These are phyloP conservation scores for Xylaria telfairii DNA, from an alignment of 495 filamentous ascomycete genomes.

Conservation along the genomic window DNA sequence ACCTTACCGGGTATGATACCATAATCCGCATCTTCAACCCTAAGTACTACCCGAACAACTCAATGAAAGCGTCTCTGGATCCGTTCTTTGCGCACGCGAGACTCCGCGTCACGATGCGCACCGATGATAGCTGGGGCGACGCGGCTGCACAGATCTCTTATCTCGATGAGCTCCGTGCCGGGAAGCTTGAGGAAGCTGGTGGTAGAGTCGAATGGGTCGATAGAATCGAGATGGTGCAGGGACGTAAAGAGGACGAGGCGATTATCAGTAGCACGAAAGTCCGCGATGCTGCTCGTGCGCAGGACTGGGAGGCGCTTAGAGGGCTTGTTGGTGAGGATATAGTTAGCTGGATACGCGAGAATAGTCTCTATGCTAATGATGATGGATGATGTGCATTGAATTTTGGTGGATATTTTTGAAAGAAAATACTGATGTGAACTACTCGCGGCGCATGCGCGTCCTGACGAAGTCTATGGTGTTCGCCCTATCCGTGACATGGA, in stretches of 20 bases:
- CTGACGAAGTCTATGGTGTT: neutral
- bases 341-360: conserved; percentile 61
- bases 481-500: neutral
- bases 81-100: conserved; percentile 73
- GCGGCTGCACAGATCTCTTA: conserved; percentile 65
- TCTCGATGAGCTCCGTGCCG: conserved; percentile 57
- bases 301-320: conserved; percentile 61
- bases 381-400: neutral
- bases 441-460: neutral
- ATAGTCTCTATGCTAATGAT: conserved; percentile 54
- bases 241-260: conserved; percentile 56
- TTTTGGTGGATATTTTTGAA: neutral
- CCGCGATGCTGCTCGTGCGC: conserved; percentile 63
- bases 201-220: conserved; percentile 70
- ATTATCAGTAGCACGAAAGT: conserved; percentile 82
- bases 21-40: conserved; percentile 80
- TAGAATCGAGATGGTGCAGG: conserved; percentile 73
- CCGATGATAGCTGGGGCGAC: conserved; percentile 69
- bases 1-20: conserved; percentile 89
- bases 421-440: neutral
- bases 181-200: conserved; percentile 62
- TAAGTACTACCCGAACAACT: conserved; percentile 74
- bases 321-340: conserved; percentile 70
- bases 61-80: conserved; percentile 59
- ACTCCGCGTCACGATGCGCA: conserved; percentile 74